phyloP scores from a whole-genome alignment of 1,284 basidiomycete genomes.

The Cutaneotrichosporon dermatis region DNA sequence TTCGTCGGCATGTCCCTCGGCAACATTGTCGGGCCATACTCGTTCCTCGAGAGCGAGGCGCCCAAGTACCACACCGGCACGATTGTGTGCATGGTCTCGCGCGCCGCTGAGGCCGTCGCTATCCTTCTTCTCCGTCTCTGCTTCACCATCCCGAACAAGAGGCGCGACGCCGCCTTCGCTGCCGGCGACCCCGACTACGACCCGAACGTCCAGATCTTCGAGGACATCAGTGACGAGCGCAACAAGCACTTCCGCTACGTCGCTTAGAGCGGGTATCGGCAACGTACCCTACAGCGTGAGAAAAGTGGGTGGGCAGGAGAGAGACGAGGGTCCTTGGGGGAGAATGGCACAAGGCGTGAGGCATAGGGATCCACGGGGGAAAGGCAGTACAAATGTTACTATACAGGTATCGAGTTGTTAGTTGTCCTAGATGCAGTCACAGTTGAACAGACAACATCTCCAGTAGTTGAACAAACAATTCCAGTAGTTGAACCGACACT shows the following conservation, averaged over 20 bases:
- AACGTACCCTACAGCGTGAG: no score
- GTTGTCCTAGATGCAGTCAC: no score
- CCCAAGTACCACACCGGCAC: conserved; percentile 48
- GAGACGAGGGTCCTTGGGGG: no score
- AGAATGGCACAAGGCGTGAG: no score
- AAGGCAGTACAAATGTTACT: no score
- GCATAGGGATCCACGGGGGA: no score
- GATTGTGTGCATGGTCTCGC: conserved; percentile 47
- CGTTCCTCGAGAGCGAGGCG: conserved; percentile 45
- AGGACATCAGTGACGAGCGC: conserved; percentile 34
- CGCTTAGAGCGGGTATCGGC: neutral
- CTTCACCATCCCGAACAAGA: conserved; percentile 43
- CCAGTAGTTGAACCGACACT: no score
- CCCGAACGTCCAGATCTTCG: conserved; percentile 25
- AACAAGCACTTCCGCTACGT: conserved; percentile 35
- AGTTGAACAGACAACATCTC: no score
- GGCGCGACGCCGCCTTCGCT: conserved; percentile 39
- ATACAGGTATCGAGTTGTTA: no score
- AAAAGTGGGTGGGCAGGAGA: no score
- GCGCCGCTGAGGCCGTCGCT: conserved; percentile 43
- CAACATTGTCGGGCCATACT: conserved; percentile 51
- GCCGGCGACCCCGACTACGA: conserved; percentile 36
- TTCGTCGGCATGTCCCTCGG: conserved; percentile 37
- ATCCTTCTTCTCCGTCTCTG: conserved; percentile 45
- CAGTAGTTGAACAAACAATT: no score